These are phyloP conservation scores for Coffea canephora DNA, from an alignment of 257 asterid genomes.

Conservation along the genomic window DNA sequence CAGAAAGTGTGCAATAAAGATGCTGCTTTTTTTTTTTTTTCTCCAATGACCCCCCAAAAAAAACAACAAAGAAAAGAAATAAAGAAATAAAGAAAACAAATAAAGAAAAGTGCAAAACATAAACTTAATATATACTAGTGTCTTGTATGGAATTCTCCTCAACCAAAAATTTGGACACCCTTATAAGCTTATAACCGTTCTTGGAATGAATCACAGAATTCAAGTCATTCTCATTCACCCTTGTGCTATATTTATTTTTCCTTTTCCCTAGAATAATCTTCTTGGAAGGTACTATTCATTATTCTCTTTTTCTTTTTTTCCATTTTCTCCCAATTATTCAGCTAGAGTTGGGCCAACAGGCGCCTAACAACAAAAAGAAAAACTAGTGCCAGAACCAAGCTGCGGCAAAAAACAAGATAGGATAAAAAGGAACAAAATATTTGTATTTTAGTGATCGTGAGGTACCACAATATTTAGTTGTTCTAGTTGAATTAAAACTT, in stretches of 20 bases:
- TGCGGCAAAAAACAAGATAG: neutral
- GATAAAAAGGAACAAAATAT: neutral
- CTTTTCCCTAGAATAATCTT: neutral
- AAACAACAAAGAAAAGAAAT: too few relatives aligned
- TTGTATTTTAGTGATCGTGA: neutral
- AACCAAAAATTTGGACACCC: neutral
- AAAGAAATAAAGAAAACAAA: too few relatives aligned
- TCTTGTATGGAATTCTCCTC: neutral
- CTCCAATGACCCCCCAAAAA: too few relatives aligned
- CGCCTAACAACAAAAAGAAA: constrained; percentile 1
- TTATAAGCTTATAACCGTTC: neutral
- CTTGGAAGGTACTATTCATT: neutral
- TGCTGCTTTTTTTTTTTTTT: too few relatives aligned
- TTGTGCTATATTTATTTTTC: neutral
- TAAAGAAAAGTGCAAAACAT: neutral
- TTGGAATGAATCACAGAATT: neutral
- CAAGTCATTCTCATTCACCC: neutral
- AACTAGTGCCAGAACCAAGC: neutral
- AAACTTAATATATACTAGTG: neutral
- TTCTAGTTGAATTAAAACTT: neutral
- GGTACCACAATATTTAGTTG: neutral
- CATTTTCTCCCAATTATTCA: neutral
- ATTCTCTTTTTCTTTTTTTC: neutral
- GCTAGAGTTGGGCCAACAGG: neutral
- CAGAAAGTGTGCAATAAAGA: too few relatives aligned